Conservation (phyloP, 495 filamentous ascomycete genomes). For the Penicillium antarcticum region DNA sequence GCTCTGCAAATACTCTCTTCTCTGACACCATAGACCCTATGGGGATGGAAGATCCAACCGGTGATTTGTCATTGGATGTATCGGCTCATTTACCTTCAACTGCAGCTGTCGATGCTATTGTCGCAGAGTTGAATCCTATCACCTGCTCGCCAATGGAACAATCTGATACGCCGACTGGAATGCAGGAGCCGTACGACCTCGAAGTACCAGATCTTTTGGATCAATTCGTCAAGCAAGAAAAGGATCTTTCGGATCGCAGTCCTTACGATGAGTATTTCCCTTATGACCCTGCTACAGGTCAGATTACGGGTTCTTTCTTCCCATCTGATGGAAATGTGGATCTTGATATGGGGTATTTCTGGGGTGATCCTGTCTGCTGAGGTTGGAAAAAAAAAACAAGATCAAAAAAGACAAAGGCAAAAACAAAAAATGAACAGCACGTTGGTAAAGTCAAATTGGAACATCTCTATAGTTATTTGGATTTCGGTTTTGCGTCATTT, state of each 20-base stretch:
- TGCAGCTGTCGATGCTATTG: constrained; percentile 15
- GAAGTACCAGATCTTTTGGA: constrained; percentile 27
- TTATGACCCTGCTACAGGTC: constrained; percentile 38
- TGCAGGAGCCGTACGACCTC: constrained; percentile 14
- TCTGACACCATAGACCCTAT: constrained; percentile 7
- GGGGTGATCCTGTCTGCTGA: constrained; percentile 32
- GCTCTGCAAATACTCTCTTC: constrained; percentile 12
- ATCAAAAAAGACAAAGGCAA: not conserved
- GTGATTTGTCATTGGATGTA: constrained; percentile 20
- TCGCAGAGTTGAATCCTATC: constrained; percentile 25
- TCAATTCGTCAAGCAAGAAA: constrained; percentile 25
- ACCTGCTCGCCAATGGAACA: constrained; percentile 29
- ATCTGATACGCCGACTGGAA: constrained; percentile 13
- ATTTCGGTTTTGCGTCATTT: constrained; percentile 1
- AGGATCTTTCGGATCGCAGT: constrained; percentile 12
- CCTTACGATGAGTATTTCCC: constrained; percentile 36
- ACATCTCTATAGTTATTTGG: not conserved
- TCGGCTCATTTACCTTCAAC: constrained; percentile 7
- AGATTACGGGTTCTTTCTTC: constrained; percentile 43
- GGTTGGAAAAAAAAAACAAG: not conserved
- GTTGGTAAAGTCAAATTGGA: constrained; percentile 1
- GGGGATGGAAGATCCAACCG: constrained; percentile 1
- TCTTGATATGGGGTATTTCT: constrained; percentile 33
- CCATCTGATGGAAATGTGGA: constrained; percentile 30
- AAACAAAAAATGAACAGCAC: not conserved